Evolutionary conservation across 1,284 basidiomycete genomes (phyloP).

Genomic region (Hortiboletus rubellus): DNA sequence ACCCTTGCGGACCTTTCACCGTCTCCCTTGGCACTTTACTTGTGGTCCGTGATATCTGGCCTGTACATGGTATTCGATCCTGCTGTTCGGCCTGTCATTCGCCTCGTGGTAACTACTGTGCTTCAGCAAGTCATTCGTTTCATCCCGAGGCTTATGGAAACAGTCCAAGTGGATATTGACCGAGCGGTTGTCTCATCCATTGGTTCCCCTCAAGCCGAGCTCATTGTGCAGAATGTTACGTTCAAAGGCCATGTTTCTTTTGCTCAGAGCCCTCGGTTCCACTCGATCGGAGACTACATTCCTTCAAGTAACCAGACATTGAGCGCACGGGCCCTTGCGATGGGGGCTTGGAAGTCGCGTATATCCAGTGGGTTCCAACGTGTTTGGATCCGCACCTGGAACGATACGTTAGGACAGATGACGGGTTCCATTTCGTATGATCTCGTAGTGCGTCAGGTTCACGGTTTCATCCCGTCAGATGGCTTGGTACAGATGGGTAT

Average conservation of each 20-base stretch:
- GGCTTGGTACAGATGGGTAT: slow-evolving; percentile 31
- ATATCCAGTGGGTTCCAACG: slow-evolving; percentile 58
- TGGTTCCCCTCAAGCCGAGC: slow-evolving; percentile 49
- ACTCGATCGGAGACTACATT: slow-evolving; percentile 28
- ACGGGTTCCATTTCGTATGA: slow-evolving; percentile 54
- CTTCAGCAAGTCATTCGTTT: slow-evolving; percentile 61
- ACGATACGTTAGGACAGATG: slow-evolving; percentile 64
- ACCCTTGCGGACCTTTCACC: slow-evolving; percentile 55
- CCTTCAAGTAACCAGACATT: slow-evolving; percentile 25
- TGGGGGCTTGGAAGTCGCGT: slow-evolving; percentile 61
- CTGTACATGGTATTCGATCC: slow-evolving; percentile 56
- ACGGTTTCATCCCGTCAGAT: slow-evolving; percentile 39
- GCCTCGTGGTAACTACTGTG: slow-evolving; percentile 50
- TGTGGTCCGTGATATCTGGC: slow-evolving; percentile 47
- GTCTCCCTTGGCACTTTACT: slow-evolving; percentile 51
- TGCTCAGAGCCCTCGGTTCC: slow-evolving; percentile 45
- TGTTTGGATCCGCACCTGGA: slow-evolving; percentile 64
- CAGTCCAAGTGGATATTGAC: slow-evolving; percentile 65
- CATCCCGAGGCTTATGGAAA: slow-evolving; percentile 63
- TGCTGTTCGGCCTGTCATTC: slow-evolving; percentile 58
- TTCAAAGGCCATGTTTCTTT: slow-evolving; percentile 58
- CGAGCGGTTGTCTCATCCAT: slow-evolving; percentile 51
- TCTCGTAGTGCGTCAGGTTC: slow-evolving; percentile 50
- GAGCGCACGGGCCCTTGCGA: slow-evolving; percentile 43
- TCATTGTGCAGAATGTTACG: slow-evolving; percentile 51